Conservation (phyloP, 257 asterid genomes). For the Rauvolfia tetraphylla region DNA sequence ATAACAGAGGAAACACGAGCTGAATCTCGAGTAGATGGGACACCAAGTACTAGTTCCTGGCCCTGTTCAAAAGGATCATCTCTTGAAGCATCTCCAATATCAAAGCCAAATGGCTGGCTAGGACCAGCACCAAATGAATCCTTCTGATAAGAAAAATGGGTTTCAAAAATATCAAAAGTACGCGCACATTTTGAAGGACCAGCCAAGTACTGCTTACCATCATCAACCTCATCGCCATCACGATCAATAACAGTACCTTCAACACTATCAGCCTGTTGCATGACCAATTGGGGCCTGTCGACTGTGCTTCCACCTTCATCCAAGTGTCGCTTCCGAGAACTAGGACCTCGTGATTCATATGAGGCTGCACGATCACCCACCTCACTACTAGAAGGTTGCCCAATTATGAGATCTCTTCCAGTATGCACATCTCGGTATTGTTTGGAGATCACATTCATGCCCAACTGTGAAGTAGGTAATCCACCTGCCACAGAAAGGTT, state of each 20-base stretch:
- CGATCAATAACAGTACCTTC: conserved; percentile 99
- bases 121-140: conserved; percentile 88
- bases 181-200: conserved; percentile 91
- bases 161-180: conserved; percentile 46
- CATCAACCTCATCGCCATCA: conserved; percentile 95
- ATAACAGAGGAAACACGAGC: conserved; percentile 83
- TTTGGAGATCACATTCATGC: conserved; percentile 45
- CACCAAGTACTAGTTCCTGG: conserved; percentile 49
- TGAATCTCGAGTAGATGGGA: conserved; percentile 67
- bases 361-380: conserved; percentile 97
- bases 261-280: conserved; percentile 85
- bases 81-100: conserved; percentile 54
- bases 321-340: conserved; percentile 80
- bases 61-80: conserved; percentile 56
- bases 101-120: conserved; percentile 68
- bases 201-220: conserved; percentile 69
- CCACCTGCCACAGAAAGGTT: conserved; percentile 87
- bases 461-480: conserved; percentile 60
- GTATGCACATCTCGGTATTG: conserved; percentile 48
- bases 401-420: conserved; percentile 54
- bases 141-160: conserved; percentile 43
- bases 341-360: conserved; percentile 94
- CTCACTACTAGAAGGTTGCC: conserved; percentile 94
- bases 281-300: conserved; percentile 64
- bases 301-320: conserved; percentile 99